Evolutionary conservation across 371 early-diverging fungal genomes (phyloP).

Genomic region (Mortierella sp.): DNA sequence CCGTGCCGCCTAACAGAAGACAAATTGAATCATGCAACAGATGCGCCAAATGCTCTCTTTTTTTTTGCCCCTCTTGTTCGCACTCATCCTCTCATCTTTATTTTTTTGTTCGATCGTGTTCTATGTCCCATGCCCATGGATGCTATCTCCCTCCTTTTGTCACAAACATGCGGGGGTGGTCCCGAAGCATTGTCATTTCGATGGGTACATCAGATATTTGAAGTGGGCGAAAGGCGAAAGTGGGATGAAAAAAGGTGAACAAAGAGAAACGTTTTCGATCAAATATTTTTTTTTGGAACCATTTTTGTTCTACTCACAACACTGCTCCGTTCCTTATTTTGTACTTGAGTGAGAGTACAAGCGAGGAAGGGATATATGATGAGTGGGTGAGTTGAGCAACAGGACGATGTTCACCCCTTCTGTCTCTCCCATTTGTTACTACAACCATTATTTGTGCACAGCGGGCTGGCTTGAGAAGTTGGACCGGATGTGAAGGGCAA

Average conservation of each 20-base stretch:
- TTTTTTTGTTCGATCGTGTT: background rate
- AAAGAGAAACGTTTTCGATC: too few relatives aligned
- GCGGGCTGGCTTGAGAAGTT: background rate
- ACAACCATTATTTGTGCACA: background rate
- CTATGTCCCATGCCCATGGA: background rate
- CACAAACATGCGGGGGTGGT: slow-evolving; percentile 2
- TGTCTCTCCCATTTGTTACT: too few relatives aligned
- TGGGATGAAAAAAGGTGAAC: too few relatives aligned
- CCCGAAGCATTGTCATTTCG: background rate
- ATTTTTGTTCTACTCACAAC: background rate
- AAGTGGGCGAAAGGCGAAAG: too few relatives aligned
- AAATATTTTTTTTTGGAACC: too few relatives aligned
- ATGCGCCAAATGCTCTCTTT: too few relatives aligned
- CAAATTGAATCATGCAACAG: too few relatives aligned
- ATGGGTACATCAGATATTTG: background rate
- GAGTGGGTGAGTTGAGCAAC: background rate
- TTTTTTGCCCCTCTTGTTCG: too few relatives aligned
- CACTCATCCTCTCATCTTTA: background rate
- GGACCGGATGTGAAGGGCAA: too few relatives aligned
- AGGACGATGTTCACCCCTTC: background rate
- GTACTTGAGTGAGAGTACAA: too few relatives aligned
- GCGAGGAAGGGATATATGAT: background rate
- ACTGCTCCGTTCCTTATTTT: background rate
- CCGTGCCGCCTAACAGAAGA: too few relatives aligned
- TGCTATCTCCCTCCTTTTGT: background rate